Conservation (phyloP, 129 eudicot species). For the carrot (Daucus carota) region DNA sequence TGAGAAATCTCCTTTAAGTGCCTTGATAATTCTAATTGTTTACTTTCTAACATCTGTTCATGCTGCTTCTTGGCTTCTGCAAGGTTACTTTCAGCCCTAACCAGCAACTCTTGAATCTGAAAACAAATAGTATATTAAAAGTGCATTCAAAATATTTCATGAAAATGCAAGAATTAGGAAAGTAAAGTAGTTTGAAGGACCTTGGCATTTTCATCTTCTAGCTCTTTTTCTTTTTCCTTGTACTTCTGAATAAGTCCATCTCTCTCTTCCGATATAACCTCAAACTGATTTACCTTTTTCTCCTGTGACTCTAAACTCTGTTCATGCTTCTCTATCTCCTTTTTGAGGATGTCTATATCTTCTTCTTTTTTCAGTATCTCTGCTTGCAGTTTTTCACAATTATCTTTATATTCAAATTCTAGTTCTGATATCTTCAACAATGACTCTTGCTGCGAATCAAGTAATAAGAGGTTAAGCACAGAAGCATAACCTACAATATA, state of each 20-base stretch:
- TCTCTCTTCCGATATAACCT: conserved; percentile 49
- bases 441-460: conserved; percentile 60
- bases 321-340: conserved; percentile 45
- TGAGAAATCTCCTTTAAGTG: conserved; percentile 92
- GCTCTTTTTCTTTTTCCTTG: conserved; percentile 52
- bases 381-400: conserved; percentile 40
- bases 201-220: conserved; percentile 70
- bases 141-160: conserved; percentile 8
- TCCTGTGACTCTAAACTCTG: conserved; percentile 46
- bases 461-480: conserved; percentile 18
- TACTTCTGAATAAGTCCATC: conserved; percentile 45
- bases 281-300: conserved; percentile 48
- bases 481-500: conserved; percentile 1
- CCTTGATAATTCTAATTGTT: conserved; percentile 82
- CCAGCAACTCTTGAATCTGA: conserved; percentile 55
- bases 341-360: conserved; percentile 40
- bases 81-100: conserved; percentile 59
- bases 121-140: conserved; percentile 11
- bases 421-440: conserved; percentile 47
- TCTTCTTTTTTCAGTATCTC: conserved; percentile 53
- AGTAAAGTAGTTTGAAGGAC: conserved; percentile 23
- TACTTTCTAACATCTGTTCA: conserved; percentile 69
- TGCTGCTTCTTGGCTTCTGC: conserved; percentile 74
- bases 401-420: conserved; percentile 58
- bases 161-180: conserved; percentile 4